Conservation (phyloP, 768 basidiomycete species). For the Suillus spraguei region DNA sequence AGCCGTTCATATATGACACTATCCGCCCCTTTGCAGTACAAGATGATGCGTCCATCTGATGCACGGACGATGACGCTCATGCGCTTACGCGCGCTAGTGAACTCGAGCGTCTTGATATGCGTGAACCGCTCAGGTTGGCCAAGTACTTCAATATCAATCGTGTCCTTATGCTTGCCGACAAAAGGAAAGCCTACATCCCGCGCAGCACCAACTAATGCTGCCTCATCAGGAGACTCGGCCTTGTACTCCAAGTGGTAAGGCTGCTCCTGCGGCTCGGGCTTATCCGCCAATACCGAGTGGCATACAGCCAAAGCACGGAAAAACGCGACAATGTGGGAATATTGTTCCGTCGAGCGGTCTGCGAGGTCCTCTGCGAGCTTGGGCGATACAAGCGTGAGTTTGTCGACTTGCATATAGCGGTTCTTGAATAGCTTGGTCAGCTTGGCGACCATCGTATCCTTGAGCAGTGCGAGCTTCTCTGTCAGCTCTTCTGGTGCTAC, state of each 20-base stretch:
- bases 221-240: slow-evolving; percentile 95
- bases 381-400: slow-evolving; percentile 87
- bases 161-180: slow-evolving; percentile 70
- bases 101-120: slow-evolving; percentile 83
- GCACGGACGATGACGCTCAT: slow-evolving; percentile 92
- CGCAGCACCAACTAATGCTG: slow-evolving; percentile 90
- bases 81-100: slow-evolving; percentile 91
- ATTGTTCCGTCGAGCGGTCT: slow-evolving; percentile 60
- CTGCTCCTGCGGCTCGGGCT: slow-evolving; percentile 57
- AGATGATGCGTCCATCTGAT: slow-evolving; percentile 77
- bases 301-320: slow-evolving; percentile 96
- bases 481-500: slow-evolving; percentile 74
- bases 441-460: slow-evolving; percentile 72
- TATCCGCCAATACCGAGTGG: slow-evolving; percentile 87
- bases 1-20: slow-evolving; percentile 91
- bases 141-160: slow-evolving; percentile 88
- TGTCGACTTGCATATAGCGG: slow-evolving; percentile 77
- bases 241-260: slow-evolving; percentile 84
- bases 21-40: slow-evolving; percentile 98
- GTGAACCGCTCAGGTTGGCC: slow-evolving; percentile 85
- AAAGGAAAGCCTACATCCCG: slow-evolving; percentile 95
- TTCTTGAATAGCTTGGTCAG: slow-evolving; percentile 88
- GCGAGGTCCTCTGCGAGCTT: slow-evolving; percentile 79
- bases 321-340: slow-evolving; percentile 73
- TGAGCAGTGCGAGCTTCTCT: slow-evolving; percentile 62